phyloP scores from a whole-genome alignment of 75 land plant genomes.

The Picea glauca region DNA sequence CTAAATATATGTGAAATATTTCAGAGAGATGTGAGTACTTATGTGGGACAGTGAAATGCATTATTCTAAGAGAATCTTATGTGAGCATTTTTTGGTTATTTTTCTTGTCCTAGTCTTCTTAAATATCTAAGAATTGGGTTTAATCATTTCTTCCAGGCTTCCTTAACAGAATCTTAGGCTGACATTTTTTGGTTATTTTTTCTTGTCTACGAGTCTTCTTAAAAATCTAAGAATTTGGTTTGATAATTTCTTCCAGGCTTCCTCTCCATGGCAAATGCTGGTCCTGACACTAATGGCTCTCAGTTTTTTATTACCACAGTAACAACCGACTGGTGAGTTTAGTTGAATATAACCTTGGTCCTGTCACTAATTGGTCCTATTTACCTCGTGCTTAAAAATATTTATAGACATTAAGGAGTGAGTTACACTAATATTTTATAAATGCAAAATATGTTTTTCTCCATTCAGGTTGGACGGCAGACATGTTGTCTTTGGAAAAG shows the following conservation, averaged over 20 bases:
- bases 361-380: background rate
- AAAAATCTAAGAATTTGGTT: background rate
- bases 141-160: constrained; percentile 31
- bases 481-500: constrained; percentile 95
- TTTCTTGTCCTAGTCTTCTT: background rate
- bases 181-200: background rate
- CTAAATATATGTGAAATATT: background rate
- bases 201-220: background rate
- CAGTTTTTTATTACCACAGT: constrained; percentile 97
- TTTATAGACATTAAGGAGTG: background rate
- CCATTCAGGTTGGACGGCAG: constrained; percentile 83
- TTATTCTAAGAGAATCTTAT: background rate
- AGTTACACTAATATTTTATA: background rate
- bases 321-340: constrained; percentile 75
- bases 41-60: too few relatives aligned
- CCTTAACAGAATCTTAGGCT: constrained; percentile 10
- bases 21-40: background rate
- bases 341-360: background rate
- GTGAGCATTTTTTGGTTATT: background rate
- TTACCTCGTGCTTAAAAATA: background rate
- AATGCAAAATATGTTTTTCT: background rate
- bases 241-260: constrained; percentile 31
- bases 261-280: constrained; percentile 96
- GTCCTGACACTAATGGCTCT: constrained; percentile 86
- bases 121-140: background rate